Conservation (phyloP, 2,329 filamentous ascomycete genomes). For the Diaporthe destruens region DNA sequence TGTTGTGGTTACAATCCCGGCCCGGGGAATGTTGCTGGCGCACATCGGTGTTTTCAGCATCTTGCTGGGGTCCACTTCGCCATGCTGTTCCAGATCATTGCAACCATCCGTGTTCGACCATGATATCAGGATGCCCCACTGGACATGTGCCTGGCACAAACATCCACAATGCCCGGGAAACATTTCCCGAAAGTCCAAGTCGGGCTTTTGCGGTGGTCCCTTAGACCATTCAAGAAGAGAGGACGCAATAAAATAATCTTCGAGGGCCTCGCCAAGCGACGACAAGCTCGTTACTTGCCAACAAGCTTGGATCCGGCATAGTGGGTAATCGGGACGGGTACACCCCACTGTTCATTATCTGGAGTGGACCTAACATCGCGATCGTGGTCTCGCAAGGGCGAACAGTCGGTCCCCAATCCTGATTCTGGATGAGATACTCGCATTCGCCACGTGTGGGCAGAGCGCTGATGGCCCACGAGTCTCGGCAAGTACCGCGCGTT, state of each 20-base stretch:
- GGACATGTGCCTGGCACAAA: not conserved
- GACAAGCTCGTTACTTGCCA: not conserved
- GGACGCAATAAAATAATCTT: not conserved
- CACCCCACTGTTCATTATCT: not conserved
- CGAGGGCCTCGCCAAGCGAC: conserved; percentile 9
- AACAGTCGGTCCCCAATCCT: not conserved
- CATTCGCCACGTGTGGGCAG: conserved; percentile 12
- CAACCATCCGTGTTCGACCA: not conserved
- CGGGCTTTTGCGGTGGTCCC: too few species aligned
- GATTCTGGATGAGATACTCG: not conserved
- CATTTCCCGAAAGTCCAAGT: too few species aligned
- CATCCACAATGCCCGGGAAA: not conserved
- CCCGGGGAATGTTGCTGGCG: too few species aligned
- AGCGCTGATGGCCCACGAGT: not conserved
- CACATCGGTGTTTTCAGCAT: not conserved
- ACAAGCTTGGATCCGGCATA: not conserved
- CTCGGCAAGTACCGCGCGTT: conserved; percentile 1
- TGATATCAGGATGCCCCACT: not conserved
- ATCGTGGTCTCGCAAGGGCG: conserved; percentile 1
- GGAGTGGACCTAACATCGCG: conserved; percentile 13
- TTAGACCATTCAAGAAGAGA: not conserved
- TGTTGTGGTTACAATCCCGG: not conserved
- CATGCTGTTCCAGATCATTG: not conserved
- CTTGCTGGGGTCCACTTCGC: not conserved
- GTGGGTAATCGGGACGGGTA: not conserved